Base-by-base conservation (phyloP, 495 filamentous ascomycete species). In the Penicillium herquei region DNA sequence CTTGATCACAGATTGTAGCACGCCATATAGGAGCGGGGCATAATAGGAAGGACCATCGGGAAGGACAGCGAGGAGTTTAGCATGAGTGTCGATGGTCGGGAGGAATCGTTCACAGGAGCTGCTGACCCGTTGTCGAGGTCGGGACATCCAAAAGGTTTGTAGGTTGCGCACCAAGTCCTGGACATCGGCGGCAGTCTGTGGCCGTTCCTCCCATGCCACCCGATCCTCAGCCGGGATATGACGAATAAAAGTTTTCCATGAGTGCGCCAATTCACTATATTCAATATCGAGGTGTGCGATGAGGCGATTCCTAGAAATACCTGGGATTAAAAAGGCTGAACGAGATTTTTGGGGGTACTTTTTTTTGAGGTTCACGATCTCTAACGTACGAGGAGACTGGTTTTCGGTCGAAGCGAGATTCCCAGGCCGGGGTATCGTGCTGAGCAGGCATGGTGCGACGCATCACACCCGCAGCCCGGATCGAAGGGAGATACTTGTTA, bases 1-100 rank as follows among this genome's bases (percentile, higher is more conserved):
- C 64, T 76, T 77, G 34, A 81, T 69, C 18, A 78, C 61, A 7
- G 73, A 74, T 49, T 80, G 74, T 12, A 81, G 61, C 1, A 70
- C 71, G 3, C 75, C 72, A 49, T 74, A 77, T 31, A 81, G 76
- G 3, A 79, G 64, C 17, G 76, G 75, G 32, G 64, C 59, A 56
- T 68, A 43, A 35, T 75, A 77, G 32, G 66, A 58, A 33, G 69
- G 65, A 31, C 64, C 52, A 47, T 71, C 67, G 8, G 76, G 72
- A 16, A 81, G 61, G 16, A 66, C 51, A 17, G 66, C 56, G 21
- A 79, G 64, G 6, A 77, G 56, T 3, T 51, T 47, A 13, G 59
- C 59, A 61, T 81, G 78, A 1, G 66, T 64, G 33, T 72, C 61
- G 16, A 80, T 16, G 12, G 74, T 73, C 8, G 59, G 58, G 14